Evolutionary conservation across 2,329 filamentous ascomycete genomes (phyloP).

Genomic region (Fusarium mundagurra): DNA sequence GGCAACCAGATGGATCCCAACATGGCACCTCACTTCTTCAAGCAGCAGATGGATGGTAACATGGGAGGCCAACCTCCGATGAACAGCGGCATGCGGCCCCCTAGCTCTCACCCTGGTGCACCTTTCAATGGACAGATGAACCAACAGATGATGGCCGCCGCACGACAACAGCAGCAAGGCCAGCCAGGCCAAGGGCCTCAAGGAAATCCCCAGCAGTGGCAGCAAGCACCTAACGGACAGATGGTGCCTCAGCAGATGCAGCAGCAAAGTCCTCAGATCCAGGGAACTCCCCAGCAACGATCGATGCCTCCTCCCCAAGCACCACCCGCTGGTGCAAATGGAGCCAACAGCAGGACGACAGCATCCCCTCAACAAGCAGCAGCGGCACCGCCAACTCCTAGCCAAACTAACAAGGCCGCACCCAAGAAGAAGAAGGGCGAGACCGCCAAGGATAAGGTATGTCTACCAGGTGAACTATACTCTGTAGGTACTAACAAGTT

Average conservation of each 20-base stretch:
- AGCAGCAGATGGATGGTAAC: conserved; percentile 62
- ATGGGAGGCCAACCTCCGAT: conserved; percentile 57
- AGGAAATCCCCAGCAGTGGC: conserved; percentile 52
- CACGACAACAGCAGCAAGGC: conserved; percentile 48
- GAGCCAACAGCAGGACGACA: conserved; percentile 64
- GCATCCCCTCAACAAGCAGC: conserved; percentile 71
- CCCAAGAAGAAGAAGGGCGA: conserved; percentile 82
- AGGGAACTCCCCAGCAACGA: conserved; percentile 78
- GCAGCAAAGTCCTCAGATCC: conserved; percentile 58
- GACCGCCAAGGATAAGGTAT: conserved; percentile 74
- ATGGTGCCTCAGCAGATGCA: conserved; percentile 54
- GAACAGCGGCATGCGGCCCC: conserved; percentile 72
- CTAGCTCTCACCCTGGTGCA: conserved; percentile 72
- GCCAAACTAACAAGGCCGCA: conserved; percentile 75
- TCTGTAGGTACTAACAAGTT: conserved; percentile 21
- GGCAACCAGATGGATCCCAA: conserved; percentile 69
- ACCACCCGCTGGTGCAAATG: conserved; percentile 58
- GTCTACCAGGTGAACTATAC: conserved; percentile 29
- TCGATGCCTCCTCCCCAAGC: conserved; percentile 75
- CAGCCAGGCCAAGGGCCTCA: conserved; percentile 47
- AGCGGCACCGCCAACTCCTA: conserved; percentile 79
- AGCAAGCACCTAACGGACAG: conserved; percentile 54
- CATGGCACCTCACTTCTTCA: conserved; percentile 69
- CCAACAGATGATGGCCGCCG: conserved; percentile 65
- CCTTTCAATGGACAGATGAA: conserved; percentile 69